Evolutionary conservation across 1,284 basidiomycete species (phyloP).

Genomic region (Sphagnurus paluster): DNA sequence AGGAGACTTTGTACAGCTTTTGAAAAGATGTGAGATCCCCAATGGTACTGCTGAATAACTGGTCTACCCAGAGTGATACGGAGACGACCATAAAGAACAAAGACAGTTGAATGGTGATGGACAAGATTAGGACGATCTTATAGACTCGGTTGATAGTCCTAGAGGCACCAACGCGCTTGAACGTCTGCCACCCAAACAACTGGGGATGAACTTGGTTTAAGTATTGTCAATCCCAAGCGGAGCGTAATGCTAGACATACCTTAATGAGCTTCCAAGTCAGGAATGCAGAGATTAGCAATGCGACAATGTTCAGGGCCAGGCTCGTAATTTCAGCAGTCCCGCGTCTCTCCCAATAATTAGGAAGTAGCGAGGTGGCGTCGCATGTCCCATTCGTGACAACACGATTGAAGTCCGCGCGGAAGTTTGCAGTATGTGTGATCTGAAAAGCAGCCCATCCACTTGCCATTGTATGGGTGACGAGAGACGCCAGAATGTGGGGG

Average conservation of each 20-base stretch:
- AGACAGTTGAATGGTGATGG: conserved; percentile 72
- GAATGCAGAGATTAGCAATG: conserved; percentile 58
- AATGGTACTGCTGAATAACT: conserved; percentile 65
- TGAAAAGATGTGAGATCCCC: conserved; percentile 48
- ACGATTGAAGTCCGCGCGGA: conserved; percentile 54
- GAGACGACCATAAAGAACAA: conserved; percentile 74
- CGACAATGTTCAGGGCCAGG: conserved; percentile 60
- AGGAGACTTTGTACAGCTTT: conserved; percentile 53
- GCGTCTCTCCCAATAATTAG: conserved; percentile 60
- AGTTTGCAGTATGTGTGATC: conserved; percentile 55
- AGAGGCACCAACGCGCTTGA: conserved; percentile 81
- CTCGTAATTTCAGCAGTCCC: conserved; percentile 61
- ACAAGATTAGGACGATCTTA: conserved; percentile 68
- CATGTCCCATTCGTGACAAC: conserved; percentile 68
- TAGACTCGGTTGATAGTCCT: conserved; percentile 72
- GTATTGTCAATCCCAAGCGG: too few species aligned
- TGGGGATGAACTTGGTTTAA: too few species aligned
- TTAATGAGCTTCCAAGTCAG: conserved; percentile 76
- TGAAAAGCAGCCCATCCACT: conserved; percentile 73
- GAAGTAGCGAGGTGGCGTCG: conserved; percentile 48
- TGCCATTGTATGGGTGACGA: conserved; percentile 70
- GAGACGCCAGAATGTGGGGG: conserved; percentile 71
- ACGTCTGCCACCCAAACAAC: conserved; percentile 82
- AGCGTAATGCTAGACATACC: conserved; percentile 43
- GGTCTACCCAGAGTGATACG: conserved; percentile 75